Conservation (phyloP, 768 basidiomycete genomes). For the Mycena indigotica region DNA sequence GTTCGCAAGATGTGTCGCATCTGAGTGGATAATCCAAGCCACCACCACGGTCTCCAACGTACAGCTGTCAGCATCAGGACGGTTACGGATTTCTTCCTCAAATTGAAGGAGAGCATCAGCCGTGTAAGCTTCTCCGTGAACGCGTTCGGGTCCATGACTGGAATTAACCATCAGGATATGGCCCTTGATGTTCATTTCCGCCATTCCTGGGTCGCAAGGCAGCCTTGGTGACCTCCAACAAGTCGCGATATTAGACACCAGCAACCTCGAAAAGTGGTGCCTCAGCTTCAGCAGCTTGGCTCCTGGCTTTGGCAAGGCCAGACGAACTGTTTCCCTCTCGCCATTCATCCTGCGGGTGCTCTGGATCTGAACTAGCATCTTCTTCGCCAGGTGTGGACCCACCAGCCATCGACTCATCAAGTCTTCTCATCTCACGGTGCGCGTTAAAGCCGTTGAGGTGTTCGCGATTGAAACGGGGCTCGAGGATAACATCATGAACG, state of each 20-base stretch:
- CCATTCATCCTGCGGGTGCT: background rate
- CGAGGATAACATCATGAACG: background rate
- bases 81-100: constrained; percentile 1
- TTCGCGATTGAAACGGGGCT: background rate
- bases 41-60: constrained; percentile 9
- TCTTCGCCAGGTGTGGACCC: no score
- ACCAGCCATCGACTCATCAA: no score
- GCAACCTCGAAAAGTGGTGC: constrained; percentile 25
- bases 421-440: background rate
- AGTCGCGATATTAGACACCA: constrained; percentile 14
- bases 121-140: constrained; percentile 4
- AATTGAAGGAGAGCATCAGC: background rate
- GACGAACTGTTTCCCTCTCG: background rate
- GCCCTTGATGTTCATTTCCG: constrained; percentile 10
- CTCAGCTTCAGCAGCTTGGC: constrained; percentile 4
- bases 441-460: constrained; percentile 1
- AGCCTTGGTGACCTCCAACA: constrained; percentile 17
- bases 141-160: constrained; percentile 3
- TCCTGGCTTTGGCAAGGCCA: background rate
- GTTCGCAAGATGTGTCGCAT: constrained; percentile 19
- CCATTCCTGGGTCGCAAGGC: constrained; percentile 1
- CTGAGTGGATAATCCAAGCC: constrained; percentile 20
- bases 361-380: no score
- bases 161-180: constrained; percentile 13
- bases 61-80: background rate